Conservation (phyloP, 1,284 basidiomycete genomes). For the Microbotryum violaceum region DNA sequence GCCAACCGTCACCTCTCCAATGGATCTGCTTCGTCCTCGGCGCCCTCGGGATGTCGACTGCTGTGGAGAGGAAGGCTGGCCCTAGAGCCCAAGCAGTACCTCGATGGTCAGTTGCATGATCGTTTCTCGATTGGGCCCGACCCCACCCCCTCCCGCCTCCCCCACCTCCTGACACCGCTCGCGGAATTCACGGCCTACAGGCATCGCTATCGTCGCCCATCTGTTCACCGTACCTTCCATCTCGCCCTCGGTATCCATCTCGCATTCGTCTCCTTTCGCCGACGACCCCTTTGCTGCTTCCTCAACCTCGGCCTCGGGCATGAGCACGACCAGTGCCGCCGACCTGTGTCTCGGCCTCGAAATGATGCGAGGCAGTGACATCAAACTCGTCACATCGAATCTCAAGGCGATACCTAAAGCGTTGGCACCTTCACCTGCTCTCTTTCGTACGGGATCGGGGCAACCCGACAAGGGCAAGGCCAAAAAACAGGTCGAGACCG, state of each 20-base stretch:
- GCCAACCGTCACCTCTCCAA: no score
- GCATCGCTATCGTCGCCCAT: constrained; percentile 29
- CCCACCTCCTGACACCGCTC: neutral
- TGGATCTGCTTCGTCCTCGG: no score
- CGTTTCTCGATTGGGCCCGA: neutral
- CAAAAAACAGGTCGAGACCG: neutral
- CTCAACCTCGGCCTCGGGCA: neutral
- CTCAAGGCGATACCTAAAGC: no score
- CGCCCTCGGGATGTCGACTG: constrained; percentile 8
- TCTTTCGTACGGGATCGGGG: no score
- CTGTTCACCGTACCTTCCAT: constrained; percentile 25
- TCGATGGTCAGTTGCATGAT: constrained; percentile 9
- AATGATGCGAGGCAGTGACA: constrained; percentile 22
- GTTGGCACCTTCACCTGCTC: no score
- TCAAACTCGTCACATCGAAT: constrained; percentile 1
- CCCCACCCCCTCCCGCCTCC: neutral
- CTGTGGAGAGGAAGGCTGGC: constrained; percentile 21
- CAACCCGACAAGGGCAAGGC: constrained; percentile 1
- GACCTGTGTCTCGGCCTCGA: constrained; percentile 31
- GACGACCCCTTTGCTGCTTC: constrained; percentile 29
- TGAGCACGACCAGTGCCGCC: constrained; percentile 8
- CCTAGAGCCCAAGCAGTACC: neutral
- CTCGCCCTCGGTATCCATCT: constrained; percentile 1
- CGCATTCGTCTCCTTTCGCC: constrained; percentile 18
- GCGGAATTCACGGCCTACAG: neutral